Evolutionary conservation across 768 basidiomycete genomes (phyloP), one percentile per base, ranked within the genome.

Genomic region (Leccinum disarticulatum): DNA sequence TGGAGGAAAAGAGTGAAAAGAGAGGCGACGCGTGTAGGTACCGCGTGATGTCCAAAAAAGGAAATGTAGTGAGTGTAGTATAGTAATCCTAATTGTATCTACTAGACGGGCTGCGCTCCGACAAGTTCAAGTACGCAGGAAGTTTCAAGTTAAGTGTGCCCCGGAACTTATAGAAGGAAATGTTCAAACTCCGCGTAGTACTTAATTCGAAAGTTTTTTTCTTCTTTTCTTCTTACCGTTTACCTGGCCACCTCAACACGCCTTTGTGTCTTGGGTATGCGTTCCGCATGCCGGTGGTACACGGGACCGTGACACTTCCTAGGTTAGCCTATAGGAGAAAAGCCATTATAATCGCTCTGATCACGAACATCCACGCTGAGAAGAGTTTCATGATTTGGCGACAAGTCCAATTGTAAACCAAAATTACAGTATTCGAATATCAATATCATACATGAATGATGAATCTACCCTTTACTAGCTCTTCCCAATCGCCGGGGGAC

Each of bases 361-460:
- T 86, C 85, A 81, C 88, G 78, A 71, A 76, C 57, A 70, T 70
- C 63, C 76, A 91, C 87, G 87, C 82, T 66, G 85, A 83, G 77
- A 82, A 82, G 88, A 88, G 90, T 91, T 92, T 92, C 90, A 91
- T 91, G 86, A 77, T 78, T 83, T 74, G 89, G 89, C 87, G 59
- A 90, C 80, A 89, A 61, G 33, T 55, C 14, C 48, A n/a, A 28
- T 35, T 53, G 25, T 38, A 27, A 8, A 9, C 28, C 17, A 6
- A 27, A 13, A 35, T 48, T 2, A 8, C 30, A 27, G 9, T 51
- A 2, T 19, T 46, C 43, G 19, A 11, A 19, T 46, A 38, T 31
- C 31, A 31, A 28, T 35, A 41, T 19, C 10, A 46, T 51, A 52
- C n/a, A 8, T 33, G 9, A 52, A 31, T 4, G 31, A 31, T 31